Evolutionary conservation across 1,284 basidiomycete genomes (phyloP).

Genomic region (Ganoderma boninense): DNA sequence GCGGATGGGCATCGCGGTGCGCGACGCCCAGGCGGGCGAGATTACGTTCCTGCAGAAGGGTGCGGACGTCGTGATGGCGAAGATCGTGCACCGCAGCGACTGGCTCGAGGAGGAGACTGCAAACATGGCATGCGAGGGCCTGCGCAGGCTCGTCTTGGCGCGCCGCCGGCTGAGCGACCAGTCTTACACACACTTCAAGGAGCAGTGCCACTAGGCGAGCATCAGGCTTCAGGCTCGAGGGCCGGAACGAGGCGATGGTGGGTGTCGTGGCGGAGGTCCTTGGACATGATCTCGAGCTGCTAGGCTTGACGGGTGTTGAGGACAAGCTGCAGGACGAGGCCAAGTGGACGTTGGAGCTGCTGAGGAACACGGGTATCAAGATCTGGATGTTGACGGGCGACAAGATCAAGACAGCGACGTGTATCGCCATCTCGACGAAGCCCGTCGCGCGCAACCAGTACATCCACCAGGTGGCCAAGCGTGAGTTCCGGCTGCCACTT

Average conservation of each 20-base stretch:
- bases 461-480: conserved; percentile 95
- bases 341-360: conserved; percentile 90
- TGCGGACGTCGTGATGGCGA: conserved; percentile 96
- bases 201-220: conserved; percentile 81
- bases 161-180: conserved; percentile 79
- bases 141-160: conserved; percentile 94
- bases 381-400: conserved; percentile 99
- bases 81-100: conserved; percentile 95
- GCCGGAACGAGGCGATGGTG: conserved; percentile 84
- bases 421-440: conserved; percentile 98
- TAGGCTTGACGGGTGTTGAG: conserved; percentile 97
- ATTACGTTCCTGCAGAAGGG: conserved; percentile 96
- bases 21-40: conserved; percentile 79
- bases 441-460: conserved; percentile 96
- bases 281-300: conserved; percentile 90
- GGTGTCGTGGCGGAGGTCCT: conserved; percentile 80
- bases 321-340: conserved; percentile 99
- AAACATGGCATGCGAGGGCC: conserved; percentile 98
- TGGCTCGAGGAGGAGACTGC: conserved; percentile 99
- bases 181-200: conserved; percentile 80
- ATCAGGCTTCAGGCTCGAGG: conserved; percentile 79
- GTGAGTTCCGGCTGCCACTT: conserved; percentile 56
- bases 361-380: conserved; percentile 97
- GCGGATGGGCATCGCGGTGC: conserved; percentile 97
- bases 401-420: conserved; percentile 99